Evolutionary conservation across 2,329 filamentous ascomycete genomes (phyloP).

Genomic region (Ophiosphaerella narmari): DNA sequence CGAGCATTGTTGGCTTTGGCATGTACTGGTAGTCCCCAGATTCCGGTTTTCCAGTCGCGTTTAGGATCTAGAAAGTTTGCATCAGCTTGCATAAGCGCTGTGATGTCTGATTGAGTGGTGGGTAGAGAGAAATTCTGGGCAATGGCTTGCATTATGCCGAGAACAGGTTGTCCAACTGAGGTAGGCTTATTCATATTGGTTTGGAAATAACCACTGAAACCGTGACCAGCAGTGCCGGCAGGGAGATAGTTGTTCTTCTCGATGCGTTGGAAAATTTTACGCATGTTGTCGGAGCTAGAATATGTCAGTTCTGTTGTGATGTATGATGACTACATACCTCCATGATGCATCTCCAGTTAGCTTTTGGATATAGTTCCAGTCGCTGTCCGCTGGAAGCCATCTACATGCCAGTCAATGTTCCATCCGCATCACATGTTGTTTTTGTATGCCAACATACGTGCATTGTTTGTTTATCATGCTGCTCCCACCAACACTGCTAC

Average conservation of each 20-base stretch:
- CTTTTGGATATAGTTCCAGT: conserved; percentile 62
- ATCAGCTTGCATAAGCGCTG: conserved; percentile 51
- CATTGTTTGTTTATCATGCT: conserved; percentile 61
- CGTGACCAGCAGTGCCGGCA: conserved; percentile 54
- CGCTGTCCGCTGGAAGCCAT: conserved; percentile 58
- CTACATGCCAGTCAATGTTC: not conserved
- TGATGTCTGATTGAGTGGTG: conserved; percentile 54
- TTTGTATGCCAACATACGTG: conserved; percentile 6
- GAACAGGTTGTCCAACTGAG: conserved; percentile 49
- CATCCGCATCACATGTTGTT: not conserved
- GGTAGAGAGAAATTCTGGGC: conserved; percentile 46
- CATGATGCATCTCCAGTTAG: conserved; percentile 65
- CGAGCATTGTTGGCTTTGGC: conserved; percentile 55
- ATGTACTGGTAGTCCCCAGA: conserved; percentile 63
- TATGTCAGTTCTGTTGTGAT: not conserved
- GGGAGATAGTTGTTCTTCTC: conserved; percentile 60
- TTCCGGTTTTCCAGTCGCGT: conserved; percentile 55
- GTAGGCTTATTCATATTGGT: conserved; percentile 57
- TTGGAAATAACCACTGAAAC: conserved; percentile 60
- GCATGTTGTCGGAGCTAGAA: conserved; percentile 51
- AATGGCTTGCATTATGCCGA: conserved; percentile 40
- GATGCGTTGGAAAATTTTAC: conserved; percentile 57
- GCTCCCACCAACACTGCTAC: conserved; percentile 60
- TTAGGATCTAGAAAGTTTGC: conserved; percentile 53
- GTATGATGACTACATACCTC: conserved; percentile 32